Percentiles rank a stretch among this genome's conserved stretches.
phyloP scores from a whole-genome alignment of 1,284 basidiomycete species.

The Trametes pubescens region DNA sequence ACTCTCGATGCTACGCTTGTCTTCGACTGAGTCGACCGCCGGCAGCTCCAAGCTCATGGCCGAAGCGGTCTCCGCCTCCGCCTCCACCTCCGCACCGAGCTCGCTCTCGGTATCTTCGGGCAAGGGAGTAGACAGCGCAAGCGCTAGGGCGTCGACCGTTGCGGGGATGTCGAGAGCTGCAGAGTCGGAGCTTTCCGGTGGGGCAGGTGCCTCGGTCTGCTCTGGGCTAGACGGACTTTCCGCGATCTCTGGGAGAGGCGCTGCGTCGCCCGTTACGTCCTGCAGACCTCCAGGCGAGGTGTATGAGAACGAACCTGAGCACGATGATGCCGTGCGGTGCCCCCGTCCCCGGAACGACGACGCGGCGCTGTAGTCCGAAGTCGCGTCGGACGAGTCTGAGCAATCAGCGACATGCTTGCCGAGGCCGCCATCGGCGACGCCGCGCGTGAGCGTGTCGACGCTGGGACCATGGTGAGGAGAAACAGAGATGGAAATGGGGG shows the following conservation, averaged over 20 bases:
- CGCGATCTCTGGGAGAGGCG: conserved; percentile 9
- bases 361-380: conserved; percentile 9
- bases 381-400: conserved; percentile 21
- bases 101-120: neutral
- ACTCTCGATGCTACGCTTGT: neutral
- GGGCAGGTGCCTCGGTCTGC: neutral
- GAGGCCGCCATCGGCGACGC: conserved; percentile 20
- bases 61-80: neutral
- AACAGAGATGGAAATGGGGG: conserved; percentile 22
- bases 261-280: neutral
- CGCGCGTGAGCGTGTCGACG: conserved; percentile 22
- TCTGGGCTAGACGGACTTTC: conserved; percentile 7
- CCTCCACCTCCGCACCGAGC: neutral
- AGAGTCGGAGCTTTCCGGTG: neutral
- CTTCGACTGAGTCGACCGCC: neutral
- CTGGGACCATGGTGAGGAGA: conserved; percentile 15
- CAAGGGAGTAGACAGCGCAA: neutral
- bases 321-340: conserved; percentile 10
- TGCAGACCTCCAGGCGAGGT: conserved; percentile 9
- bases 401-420: conserved; percentile 24
- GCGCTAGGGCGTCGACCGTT: neutral
- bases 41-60: neutral
- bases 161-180: neutral
- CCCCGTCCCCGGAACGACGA: conserved; percentile 11
- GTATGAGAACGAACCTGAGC: conserved; percentile 24